Evolutionary conservation across 768 basidiomycete species (phyloP), one percentile per base, ranked within the genome.

Genomic region (Amanita phalloides): DNA sequence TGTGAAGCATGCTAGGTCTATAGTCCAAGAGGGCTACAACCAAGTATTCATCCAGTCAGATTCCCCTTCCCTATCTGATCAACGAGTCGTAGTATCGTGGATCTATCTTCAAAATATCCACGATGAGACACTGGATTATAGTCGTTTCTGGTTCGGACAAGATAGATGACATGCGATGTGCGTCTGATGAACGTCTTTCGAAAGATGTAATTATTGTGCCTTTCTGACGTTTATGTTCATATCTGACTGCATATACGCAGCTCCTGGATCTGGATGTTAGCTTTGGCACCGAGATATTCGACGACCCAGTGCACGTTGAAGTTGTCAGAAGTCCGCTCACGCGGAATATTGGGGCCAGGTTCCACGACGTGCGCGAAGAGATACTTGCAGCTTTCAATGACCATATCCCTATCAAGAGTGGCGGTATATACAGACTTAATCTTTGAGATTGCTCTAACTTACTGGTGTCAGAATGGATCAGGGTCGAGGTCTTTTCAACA

Each of bases 101-200:
- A 33, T 51, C 56, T 33, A 51, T 62, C 5, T 80, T 76, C 62
- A 74, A 71, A 59, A 62, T 79, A 6, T 62, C 76, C 0, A 63
- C 63, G 42, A 57, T 75, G 35, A 64, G 71, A 30, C 61, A 66
- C 41, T 80, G 78, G 78, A 53, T 70, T 4, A 66, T 78, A 17
- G 60, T 78, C 6, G 61, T 71, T 25, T 66, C 69, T 10, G 70
- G 73, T 0, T 61, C 63, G 0, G 53, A 63, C 21, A 63, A 67
- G 30, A 61, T 75, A 20, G 73, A 77, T 3, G 74, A 77, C 39
- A 56, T 79, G 25, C 69, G 71, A 39, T 70, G 62, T 53, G 71
- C 71, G 14, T 65, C 71, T 5, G 75, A 77, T 48, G 66, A 72
- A 11, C 65, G 65, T 25, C 62, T 77, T 6, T 76, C 75, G 37